Evolutionary conservation across 257 asterid genomes (phyloP).

Genomic region (Avicennia marina): DNA sequence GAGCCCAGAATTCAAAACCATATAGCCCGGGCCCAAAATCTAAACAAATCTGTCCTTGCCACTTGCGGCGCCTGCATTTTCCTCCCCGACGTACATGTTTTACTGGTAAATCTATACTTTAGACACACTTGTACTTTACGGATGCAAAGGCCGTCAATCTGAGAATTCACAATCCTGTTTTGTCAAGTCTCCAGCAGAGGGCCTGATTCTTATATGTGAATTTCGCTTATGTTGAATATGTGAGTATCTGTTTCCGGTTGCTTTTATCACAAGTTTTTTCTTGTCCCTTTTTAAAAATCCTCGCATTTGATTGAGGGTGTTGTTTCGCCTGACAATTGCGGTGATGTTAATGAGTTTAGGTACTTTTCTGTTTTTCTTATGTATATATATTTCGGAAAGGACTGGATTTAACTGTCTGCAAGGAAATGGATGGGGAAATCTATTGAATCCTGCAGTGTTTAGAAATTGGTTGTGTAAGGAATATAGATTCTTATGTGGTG

Average conservation of each 20-base stretch:
- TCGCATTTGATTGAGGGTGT: not conserved
- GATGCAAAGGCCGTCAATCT: not conserved
- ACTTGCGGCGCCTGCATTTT: too few relatives aligned
- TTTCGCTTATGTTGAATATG: constrained; percentile 11
- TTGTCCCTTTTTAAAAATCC: not conserved
- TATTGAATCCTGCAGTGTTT: not conserved
- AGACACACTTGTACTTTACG: not conserved
- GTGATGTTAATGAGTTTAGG: not conserved
- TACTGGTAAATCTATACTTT: not conserved
- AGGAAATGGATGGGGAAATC: too few relatives aligned
- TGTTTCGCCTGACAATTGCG: not conserved
- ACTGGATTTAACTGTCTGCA: not conserved
- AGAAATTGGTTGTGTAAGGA: constrained; percentile 7
- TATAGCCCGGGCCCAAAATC: too few relatives aligned
- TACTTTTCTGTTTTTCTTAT: not conserved
- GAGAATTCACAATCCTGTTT: not conserved
- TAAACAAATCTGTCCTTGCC: too few relatives aligned
- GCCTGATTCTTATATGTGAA: not conserved
- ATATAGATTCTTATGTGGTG: not conserved
- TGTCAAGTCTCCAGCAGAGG: not conserved
- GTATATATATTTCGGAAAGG: not conserved
- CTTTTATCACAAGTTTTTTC: not conserved
- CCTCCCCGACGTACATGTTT: too few relatives aligned
- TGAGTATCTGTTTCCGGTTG: not conserved
- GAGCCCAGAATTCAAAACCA: too few relatives aligned